Conservation (phyloP, 495 filamentous ascomycete species). For the Durotheca rogersii region DNA sequence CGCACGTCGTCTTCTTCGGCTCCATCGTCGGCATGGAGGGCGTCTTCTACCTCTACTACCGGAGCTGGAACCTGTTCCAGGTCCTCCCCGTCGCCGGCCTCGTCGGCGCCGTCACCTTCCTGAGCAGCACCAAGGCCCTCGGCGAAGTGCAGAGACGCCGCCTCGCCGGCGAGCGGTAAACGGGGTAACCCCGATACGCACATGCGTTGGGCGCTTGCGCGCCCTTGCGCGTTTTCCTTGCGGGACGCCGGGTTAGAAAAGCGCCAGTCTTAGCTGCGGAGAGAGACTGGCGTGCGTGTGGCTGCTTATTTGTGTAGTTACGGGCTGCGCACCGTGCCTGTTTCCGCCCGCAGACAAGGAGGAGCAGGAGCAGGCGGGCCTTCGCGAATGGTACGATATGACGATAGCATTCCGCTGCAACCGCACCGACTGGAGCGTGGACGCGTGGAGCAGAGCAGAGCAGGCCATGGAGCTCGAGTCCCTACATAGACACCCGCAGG, state of each 20-base stretch:
- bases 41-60: conserved; percentile 95
- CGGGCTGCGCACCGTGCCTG: too few species aligned
- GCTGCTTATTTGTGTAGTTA: background rate
- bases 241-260: background rate
- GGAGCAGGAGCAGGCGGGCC: too few species aligned
- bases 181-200: too few species aligned
- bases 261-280: background rate
- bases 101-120: conserved; percentile 68
- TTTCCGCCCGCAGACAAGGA: too few species aligned
- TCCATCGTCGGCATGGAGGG: conserved; percentile 84
- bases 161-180: conserved; percentile 71
- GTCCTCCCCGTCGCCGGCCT: conserved; percentile 69
- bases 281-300: background rate
- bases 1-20: conserved; percentile 78
- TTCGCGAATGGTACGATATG: too few species aligned
- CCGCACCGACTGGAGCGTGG: too few species aligned
- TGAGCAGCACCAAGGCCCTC: conserved; percentile 89
- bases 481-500: too few species aligned
- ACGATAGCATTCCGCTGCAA: too few species aligned
- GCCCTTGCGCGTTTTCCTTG: background rate
- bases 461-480: too few species aligned
- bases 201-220: too few species aligned
- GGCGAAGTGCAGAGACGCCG: conserved; percentile 88
- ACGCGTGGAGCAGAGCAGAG: too few species aligned
- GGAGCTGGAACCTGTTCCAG: conserved; percentile 90